Evolutionary conservation across 371 early-diverging fungal genomes (phyloP).

Genomic region (Smittium culicis): DNA sequence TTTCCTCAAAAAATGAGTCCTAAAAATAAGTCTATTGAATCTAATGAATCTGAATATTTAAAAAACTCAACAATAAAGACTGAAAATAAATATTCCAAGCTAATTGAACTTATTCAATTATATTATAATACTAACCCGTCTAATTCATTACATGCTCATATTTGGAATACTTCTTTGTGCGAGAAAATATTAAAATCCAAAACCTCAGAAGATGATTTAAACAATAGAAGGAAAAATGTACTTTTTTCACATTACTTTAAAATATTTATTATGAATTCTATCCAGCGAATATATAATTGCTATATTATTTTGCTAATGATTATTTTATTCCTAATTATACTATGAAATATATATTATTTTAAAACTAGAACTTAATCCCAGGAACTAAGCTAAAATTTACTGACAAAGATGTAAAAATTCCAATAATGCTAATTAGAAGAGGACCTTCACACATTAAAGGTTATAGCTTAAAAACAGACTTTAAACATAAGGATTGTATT

Average conservation of each 20-base stretch:
- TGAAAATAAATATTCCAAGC: neutral
- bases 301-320: neutral
- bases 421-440: constrained; percentile 67
- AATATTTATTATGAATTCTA: too few relatives aligned
- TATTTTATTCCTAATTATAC: neutral
- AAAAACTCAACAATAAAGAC: neutral
- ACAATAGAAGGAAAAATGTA: constrained; percentile 44
- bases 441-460: constrained; percentile 30
- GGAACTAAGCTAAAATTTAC: constrained; percentile 46
- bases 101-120: neutral
- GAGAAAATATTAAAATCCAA: constrained; percentile 1
- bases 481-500: constrained; percentile 10
- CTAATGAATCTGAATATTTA: too few relatives aligned
- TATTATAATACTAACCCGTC: neutral
- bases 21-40: too few relatives aligned
- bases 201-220: constrained; percentile 46
- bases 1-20: neutral
- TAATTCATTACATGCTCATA: neutral
- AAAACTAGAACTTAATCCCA: constrained; percentile 37
- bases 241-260: too few relatives aligned
- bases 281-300: too few relatives aligned
- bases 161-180: neutral
- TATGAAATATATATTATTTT: too few relatives aligned
- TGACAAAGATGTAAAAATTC: constrained; percentile 46
- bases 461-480: constrained; percentile 11